Evolutionary conservation across 108 stramenopile species (phyloP).

Genomic region (Nitzschia inconspicua): DNA sequence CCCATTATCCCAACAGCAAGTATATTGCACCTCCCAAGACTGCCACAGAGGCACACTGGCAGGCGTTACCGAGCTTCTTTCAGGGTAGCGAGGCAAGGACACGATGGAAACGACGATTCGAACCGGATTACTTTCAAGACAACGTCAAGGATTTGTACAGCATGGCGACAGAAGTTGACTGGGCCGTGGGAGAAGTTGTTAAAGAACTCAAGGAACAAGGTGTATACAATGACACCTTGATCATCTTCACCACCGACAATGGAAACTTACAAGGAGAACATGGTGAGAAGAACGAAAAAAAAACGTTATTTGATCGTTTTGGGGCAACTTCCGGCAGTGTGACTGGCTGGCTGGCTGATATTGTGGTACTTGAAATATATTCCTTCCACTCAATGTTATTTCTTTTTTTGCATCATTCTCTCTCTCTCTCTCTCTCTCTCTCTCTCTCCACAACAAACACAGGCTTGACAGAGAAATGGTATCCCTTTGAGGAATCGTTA

Average conservation of each 20-base stretch:
- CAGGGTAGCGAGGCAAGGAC: constrained; percentile 59
- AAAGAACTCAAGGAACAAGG: constrained; percentile 48
- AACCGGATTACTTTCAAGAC: constrained; percentile 53
- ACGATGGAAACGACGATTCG: constrained; percentile 62
- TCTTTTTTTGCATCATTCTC: background rate
- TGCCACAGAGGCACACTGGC: constrained; percentile 28
- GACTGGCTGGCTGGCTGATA: no score
- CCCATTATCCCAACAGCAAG: constrained; percentile 55
- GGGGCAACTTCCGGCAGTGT: background rate
- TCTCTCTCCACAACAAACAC: constrained; percentile 4
- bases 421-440: no score
- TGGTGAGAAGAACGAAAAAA: no score
- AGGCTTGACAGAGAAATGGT: constrained; percentile 58
- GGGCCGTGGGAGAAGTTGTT: constrained; percentile 54
- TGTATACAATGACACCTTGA: constrained; percentile 56
- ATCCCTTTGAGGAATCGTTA: constrained; percentile 77
- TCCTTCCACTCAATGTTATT: background rate
- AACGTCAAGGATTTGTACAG: constrained; percentile 65
- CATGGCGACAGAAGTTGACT: constrained; percentile 80
- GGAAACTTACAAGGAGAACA: constrained; percentile 72
- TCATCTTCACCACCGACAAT: constrained; percentile 88
- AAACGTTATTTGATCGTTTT: no score
- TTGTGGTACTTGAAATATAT: background rate
- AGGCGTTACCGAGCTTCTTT: constrained; percentile 32
- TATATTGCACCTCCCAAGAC: constrained; percentile 61